Conservation (phyloP, 1,139 yeast genomes). For the Kodamaea suecica region DNA sequence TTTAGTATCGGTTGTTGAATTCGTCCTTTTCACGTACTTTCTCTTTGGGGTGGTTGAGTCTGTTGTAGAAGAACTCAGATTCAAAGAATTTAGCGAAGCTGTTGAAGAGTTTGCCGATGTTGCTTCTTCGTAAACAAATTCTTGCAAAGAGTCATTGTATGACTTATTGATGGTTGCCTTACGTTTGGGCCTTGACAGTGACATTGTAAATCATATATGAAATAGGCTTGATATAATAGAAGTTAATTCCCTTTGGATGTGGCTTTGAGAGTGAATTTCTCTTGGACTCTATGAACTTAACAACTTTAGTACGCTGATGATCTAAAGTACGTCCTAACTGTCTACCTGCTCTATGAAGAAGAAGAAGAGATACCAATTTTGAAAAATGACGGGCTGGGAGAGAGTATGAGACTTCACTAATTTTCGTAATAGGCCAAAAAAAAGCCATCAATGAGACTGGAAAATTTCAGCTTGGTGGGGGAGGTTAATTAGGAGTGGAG, state of each 20-base stretch:
- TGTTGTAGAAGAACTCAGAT: background rate
- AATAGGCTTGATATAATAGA: too few species aligned
- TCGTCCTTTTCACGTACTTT: slow-evolving; percentile 4
- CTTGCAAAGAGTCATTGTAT: slow-evolving; percentile 39
- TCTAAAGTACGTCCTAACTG: too few species aligned
- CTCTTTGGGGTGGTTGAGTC: slow-evolving; percentile 4
- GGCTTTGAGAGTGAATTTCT: background rate
- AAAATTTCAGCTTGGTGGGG: too few species aligned
- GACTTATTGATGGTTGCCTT: slow-evolving; percentile 46
- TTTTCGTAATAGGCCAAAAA: slow-evolving; percentile 1
- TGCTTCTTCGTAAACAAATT: slow-evolving; percentile 28
- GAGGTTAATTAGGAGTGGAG: background rate
- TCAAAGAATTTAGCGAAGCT: slow-evolving; percentile 3
- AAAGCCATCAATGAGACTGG: slow-evolving; percentile 1
- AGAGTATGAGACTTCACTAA: background rate
- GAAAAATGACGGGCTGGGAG: background rate
- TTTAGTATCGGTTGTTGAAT: background rate
- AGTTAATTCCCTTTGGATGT: too few species aligned
- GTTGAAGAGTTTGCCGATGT: slow-evolving; percentile 8
- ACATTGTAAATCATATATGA: slow-evolving; percentile 15
- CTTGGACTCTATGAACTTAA: too few species aligned
- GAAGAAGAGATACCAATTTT: background rate
- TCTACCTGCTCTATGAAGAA: too few species aligned
- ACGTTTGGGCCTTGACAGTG: slow-evolving; percentile 39
- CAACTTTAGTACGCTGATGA: too few species aligned